Conservation (phyloP, 2,329 filamentous ascomycete genomes). For the Simplicillium aogashimaense region DNA sequence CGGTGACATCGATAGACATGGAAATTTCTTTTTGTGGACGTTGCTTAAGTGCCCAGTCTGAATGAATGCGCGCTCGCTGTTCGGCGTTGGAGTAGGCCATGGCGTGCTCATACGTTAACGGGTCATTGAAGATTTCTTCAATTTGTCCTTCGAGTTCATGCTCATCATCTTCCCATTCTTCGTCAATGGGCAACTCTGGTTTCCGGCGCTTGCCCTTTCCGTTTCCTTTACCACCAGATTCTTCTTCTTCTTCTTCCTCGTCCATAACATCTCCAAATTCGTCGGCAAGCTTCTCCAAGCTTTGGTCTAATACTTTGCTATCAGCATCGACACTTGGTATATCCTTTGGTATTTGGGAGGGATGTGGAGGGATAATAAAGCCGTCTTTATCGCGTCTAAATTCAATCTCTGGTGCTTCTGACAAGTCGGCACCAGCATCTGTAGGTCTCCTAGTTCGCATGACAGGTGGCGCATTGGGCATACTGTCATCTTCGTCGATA, state of each 20-base stretch:
- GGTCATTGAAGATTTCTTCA: constrained; percentile 56
- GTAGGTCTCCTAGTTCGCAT: constrained; percentile 8
- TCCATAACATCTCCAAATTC: constrained; percentile 33
- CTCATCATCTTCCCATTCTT: constrained; percentile 55
- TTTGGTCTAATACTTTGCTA: constrained; percentile 11
- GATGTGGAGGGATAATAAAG: constrained; percentile 51
- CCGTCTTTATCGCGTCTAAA: constrained; percentile 54
- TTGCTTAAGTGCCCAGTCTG: constrained; percentile 38
- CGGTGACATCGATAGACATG: constrained; percentile 58
- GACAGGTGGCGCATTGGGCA: constrained; percentile 3
- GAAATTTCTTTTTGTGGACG: constrained; percentile 37
- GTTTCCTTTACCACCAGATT: constrained; percentile 8
- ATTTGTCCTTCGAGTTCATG: constrained; percentile 61
- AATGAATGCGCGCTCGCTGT: constrained; percentile 43
- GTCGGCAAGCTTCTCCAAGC: constrained; percentile 29
- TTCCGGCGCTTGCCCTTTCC: constrained; percentile 17
- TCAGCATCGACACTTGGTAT: constrained; percentile 11
- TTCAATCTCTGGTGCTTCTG: constrained; percentile 21
- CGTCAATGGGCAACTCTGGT: constrained; percentile 44
- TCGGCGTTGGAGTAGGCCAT: constrained; percentile 48
- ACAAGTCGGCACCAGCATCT: constrained; percentile 23
- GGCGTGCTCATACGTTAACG: constrained; percentile 44
- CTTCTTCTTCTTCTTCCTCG: constrained; percentile 15
- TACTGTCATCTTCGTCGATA: constrained; percentile 11
- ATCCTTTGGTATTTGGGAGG: constrained; percentile 26